Conservation (phyloP, 257 asterid genomes). For the Ehretia macrophylla region DNA sequence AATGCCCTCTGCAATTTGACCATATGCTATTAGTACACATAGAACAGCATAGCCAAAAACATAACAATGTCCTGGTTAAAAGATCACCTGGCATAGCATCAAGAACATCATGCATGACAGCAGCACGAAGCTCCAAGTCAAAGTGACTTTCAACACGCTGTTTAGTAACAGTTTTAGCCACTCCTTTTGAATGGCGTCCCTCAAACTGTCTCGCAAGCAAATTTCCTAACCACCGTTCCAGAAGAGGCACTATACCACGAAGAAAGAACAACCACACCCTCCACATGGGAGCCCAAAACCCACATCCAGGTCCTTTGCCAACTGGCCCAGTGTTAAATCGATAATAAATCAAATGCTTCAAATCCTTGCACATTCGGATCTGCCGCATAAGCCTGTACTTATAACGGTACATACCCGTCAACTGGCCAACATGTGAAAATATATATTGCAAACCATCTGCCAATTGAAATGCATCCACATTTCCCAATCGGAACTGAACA, state of each 20-base stretch:
- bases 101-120: slow-evolving; percentile 99
- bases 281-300: slow-evolving; percentile 99
- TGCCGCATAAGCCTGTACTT: slow-evolving; percentile 99
- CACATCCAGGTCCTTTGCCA: slow-evolving; percentile 99
- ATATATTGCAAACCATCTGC: slow-evolving; percentile 98
- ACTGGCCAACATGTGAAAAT: slow-evolving; percentile 96
- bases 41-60: neutral
- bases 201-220: slow-evolving; percentile 95
- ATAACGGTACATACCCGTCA: slow-evolving; percentile 98
- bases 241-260: slow-evolving; percentile 98
- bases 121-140: slow-evolving; percentile 99
- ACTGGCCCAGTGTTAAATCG: slow-evolving; percentile 99
- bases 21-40: slow-evolving; percentile 2
- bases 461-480: slow-evolving; percentile 97
- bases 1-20: slow-evolving; percentile 70
- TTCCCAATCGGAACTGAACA: slow-evolving; percentile 96
- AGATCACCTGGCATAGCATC: slow-evolving; percentile 96
- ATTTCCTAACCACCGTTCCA: slow-evolving; percentile 98
- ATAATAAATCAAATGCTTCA: slow-evolving; percentile 95
- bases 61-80: neutral
- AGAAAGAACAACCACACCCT: slow-evolving; percentile 99
- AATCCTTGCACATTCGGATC: slow-evolving; percentile 97
- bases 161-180: slow-evolving; percentile 97
- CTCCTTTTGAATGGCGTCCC: slow-evolving; percentile 97
- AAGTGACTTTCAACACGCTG: slow-evolving; percentile 99